phyloP scores from a whole-genome alignment of 331 rosid species.

The Acacia pycnantha region DNA sequence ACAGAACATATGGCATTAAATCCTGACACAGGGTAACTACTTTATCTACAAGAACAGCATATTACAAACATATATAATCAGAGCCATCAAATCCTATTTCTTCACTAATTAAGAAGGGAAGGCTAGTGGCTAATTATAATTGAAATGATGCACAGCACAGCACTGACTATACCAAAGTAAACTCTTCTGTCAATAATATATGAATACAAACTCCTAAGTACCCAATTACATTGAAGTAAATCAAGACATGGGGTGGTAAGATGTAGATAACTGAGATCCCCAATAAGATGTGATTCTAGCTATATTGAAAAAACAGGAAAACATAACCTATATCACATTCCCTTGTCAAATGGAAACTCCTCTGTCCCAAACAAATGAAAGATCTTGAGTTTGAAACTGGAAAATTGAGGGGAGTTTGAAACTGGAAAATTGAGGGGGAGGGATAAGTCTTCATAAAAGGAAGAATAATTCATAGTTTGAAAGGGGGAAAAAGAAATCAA shows the following conservation, averaged over 20 bases:
- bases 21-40: constrained; percentile 19
- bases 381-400: constrained; percentile 4
- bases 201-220: constrained; percentile 8
- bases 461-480: constrained; percentile 7
- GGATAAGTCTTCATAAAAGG: constrained; percentile 5
- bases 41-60: not conserved
- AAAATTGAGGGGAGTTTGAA: not conserved
- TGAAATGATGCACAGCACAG: constrained; percentile 6
- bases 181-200: not conserved
- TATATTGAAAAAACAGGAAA: not conserved
- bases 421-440: not conserved
- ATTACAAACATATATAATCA: not conserved
- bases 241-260: not conserved
- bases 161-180: not conserved
- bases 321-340: not conserved
- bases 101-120: not conserved
- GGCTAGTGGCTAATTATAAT: not conserved
- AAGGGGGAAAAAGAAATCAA: not conserved
- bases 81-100: not conserved
- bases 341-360: constrained; percentile 4
- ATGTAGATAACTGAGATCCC: not conserved
- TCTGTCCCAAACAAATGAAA: not conserved
- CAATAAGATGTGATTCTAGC: not conserved
- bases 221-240: not conserved
- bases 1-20: constrained; percentile 26